Evolutionary conservation across 1,139 yeast genomes (phyloP), one percentile per base, ranked within the genome.

Genomic region (Lodderomyces elongisporus): DNA sequence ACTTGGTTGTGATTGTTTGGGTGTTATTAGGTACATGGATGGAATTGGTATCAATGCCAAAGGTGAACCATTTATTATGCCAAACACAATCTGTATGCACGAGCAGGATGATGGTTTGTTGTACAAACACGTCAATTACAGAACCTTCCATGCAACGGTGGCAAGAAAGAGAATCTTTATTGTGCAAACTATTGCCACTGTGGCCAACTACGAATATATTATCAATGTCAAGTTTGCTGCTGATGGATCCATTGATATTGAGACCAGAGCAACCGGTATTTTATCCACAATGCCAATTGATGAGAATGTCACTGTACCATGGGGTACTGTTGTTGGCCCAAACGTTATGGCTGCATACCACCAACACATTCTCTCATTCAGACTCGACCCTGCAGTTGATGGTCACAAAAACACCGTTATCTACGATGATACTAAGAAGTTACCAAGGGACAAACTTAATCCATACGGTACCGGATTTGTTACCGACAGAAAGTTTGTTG

Each of bases 1-100:
- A 36, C 71, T 85, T 44, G 95, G 95, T 33, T 85, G 95, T 62
- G 95, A 85, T 65, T 85, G 95, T 69, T 72, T 85, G 39, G 95
- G 95, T 47, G 81, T 80, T 45, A 84, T 85, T 59, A 79, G 83
- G 56, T 85, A 85, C 65, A 60, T 85, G 52, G 89, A 84, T 52
- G 81, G 82, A 39, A 58, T 69, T 45, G 70, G 79, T 44, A 69
- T 74, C 41, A 70, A 77, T 50, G 67, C 74, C 30, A 63, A 67
- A 36, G 95, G 95, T 56, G 77, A 74, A 40, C 84, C 87, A 36
- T 62, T 62, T 41, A 62, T 76, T 38, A 66, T 81, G 43, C 80
- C 85, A 52, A 81, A 79, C 58, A 82, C 89, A 31, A 74, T 85
- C 36, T 85, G 95, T 69, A 71, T 85, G 80, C 95, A 85, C 55